Evolutionary conservation across 306 rosid species (phyloP), one percentile per base, ranked within the genome.

Genomic region (Hylodesmum podocarpum): DNA sequence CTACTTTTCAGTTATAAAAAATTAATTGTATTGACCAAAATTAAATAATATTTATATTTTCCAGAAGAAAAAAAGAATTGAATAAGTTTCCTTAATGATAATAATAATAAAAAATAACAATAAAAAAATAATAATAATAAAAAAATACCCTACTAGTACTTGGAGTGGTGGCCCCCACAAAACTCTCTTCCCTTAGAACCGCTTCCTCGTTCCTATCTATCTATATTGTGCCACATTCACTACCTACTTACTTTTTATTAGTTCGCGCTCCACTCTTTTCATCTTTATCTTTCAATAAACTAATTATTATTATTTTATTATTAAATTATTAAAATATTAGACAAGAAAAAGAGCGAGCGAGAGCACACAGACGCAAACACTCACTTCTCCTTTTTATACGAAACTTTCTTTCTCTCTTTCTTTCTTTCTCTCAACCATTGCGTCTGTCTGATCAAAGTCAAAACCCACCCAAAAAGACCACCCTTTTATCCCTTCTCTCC

Each of bases 371-470:
- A 53, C 33, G 8, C 44, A 51, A n/a, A 41, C 14, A 6, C 39
- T 29, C 73, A 13, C 59, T 43, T 29, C 29, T 59, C 58, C 58
- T 21, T 21, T 19, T 14, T 81, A 51, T 75, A 36, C 41, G 27
- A n/a, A n/a, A n/a, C n/a, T n/a, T 10, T 53, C 11, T 47, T 72
- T 65, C 54, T 51, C n/a, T 36, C 41, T 25, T 19, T 28, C 19
- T 39, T 57, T 51, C 21, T 51, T 24, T 76, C 54, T 11, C n/a
- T 9, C 74, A 47, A 21, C 75, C 62, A 58, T 41, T 13, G 61
- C 24, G 72, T 40, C 74, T 49, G 34, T 37, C 79, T 62, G 65
- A 80, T 79, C 75, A 54, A 78, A 78, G 84, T 86, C 89, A 84
- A 82, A 84, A 80, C 72, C 34, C 54, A 84, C 31, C 72, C 70